A percentile compares a stretch with the other conserved stretches of the same genome.
These are phyloP conservation scores for Fusarium veterinarium DNA, from an alignment of 2,329 filamentous ascomycete species.

Conservation along the genomic window DNA sequence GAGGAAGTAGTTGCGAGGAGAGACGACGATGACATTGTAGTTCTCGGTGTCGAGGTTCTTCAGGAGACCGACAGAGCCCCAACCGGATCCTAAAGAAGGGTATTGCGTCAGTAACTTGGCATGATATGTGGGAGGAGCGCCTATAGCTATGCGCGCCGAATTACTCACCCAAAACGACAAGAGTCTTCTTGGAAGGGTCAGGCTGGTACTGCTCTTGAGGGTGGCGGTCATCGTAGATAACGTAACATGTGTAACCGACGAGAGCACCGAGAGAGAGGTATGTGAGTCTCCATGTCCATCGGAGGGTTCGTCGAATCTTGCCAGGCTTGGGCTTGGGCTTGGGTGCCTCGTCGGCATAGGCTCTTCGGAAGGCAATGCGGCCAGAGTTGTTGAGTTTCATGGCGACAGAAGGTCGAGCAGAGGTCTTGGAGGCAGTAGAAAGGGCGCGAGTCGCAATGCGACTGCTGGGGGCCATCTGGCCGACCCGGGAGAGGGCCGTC, in stretches of 20 bases:
- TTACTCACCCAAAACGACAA: slow-evolving; percentile 87
- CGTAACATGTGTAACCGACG: slow-evolving; percentile 79
- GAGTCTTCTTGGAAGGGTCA: slow-evolving; percentile 93
- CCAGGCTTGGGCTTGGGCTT: slow-evolving; percentile 61
- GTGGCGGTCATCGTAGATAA: slow-evolving; percentile 84
- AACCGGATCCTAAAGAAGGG: slow-evolving; percentile 80
- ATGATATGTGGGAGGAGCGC: slow-evolving; percentile 17
- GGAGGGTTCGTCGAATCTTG: slow-evolving; percentile 75
- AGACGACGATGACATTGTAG: slow-evolving; percentile 98
- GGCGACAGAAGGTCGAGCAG: slow-evolving; percentile 48
- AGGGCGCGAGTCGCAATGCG: slow-evolving; percentile 49
- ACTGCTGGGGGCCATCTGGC: slow-evolving; percentile 46
- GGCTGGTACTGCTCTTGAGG: slow-evolving; percentile 82
- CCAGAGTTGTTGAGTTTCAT: slow-evolving; percentile 51
- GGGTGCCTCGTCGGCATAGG: slow-evolving; percentile 64
- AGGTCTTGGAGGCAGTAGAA: slow-evolving; percentile 48
- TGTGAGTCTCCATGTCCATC: slow-evolving; percentile 85
- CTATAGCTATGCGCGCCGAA: neutral
- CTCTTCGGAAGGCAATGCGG: slow-evolving; percentile 57
- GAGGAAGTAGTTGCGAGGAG: slow-evolving; percentile 98
- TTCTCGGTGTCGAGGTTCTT: slow-evolving; percentile 99
- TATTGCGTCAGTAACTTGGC: slow-evolving; percentile 40
- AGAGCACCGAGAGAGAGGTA: slow-evolving; percentile 79
- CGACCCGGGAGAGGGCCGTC: slow-evolving; percentile 49
- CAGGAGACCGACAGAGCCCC: slow-evolving; percentile 93